phyloP scores from a whole-genome alignment of 1,284 basidiomycete species.

The Wolfiporia cocos region DNA sequence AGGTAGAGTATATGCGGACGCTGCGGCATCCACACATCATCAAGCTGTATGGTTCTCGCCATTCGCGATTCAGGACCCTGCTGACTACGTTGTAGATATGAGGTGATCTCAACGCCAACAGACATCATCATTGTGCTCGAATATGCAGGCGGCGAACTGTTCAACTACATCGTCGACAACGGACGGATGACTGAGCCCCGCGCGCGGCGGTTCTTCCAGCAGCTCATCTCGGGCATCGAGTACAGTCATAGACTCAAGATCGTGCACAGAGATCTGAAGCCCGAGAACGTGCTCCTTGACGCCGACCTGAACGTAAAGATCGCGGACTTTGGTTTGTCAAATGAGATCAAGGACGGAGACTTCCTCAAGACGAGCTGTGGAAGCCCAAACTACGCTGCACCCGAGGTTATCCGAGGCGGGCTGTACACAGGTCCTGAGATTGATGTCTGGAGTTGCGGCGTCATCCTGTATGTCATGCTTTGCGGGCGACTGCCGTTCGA shows the following conservation, averaged over 20 bases:
- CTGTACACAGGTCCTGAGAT: conserved; percentile 94
- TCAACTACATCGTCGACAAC: conserved; percentile 91
- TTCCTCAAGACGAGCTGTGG: conserved; percentile 95
- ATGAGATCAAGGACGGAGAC: conserved; percentile 92
- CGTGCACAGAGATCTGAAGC: conserved; percentile 93
- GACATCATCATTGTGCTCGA: conserved; percentile 97
- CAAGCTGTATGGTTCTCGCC: conserved; percentile 64
- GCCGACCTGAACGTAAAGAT: conserved; percentile 88
- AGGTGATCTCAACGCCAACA: conserved; percentile 88
- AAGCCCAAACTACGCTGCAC: conserved; percentile 94
- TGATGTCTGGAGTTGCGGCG: conserved; percentile 96
- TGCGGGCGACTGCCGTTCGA: conserved; percentile 92
- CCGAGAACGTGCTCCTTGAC: conserved; percentile 83
- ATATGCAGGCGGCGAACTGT: conserved; percentile 88
- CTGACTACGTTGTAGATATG: conserved; percentile 57
- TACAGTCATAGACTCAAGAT: conserved; percentile 94
- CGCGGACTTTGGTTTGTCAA: conserved; percentile 91
- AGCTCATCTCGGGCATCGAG: conserved; percentile 93
- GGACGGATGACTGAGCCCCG: conserved; percentile 84
- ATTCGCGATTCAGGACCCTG: background rate
- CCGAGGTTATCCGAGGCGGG: conserved; percentile 90
- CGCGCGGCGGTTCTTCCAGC: conserved; percentile 91
- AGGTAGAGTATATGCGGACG: conserved; percentile 93
- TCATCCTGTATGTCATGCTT: conserved; percentile 94
- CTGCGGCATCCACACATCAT: conserved; percentile 93